These are phyloP conservation scores for Rosa rugosa DNA, from an alignment of 306 rosid genomes.

Conservation along the genomic window DNA sequence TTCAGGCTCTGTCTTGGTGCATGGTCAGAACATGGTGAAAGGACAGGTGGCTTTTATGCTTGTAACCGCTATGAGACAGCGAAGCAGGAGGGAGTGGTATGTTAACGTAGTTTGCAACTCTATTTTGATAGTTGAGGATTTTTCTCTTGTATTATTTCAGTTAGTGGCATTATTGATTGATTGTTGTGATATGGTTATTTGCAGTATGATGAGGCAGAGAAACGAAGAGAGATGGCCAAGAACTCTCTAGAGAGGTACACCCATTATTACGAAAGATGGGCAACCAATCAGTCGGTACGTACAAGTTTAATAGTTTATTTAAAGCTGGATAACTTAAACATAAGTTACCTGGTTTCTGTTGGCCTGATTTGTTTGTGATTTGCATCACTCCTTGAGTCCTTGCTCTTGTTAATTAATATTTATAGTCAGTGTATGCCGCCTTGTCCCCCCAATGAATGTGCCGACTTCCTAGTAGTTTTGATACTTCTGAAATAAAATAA, in stretches of 20 bases:
- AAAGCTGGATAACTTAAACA: neutral
- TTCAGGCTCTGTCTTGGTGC: slow-evolving; percentile 91
- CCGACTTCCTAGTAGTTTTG: neutral
- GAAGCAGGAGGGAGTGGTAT: slow-evolving; percentile 87
- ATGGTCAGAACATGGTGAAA: slow-evolving; percentile 94
- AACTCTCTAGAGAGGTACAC: slow-evolving; percentile 94
- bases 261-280: slow-evolving; percentile 98
- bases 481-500: neutral
- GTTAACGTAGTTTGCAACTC: neutral
- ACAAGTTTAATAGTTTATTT: slow-evolving; percentile 1
- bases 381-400: neutral
- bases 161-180: neutral
- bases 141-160: neutral
- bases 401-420: neutral
- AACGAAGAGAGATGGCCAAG: slow-evolving; percentile 94
- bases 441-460: neutral
- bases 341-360: neutral
- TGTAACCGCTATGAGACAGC: slow-evolving; percentile 94
- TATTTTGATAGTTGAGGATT: neutral
- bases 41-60: slow-evolving; percentile 94
- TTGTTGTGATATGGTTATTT: slow-evolving; percentile 6
- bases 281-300: slow-evolving; percentile 91
- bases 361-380: neutral
- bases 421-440: neutral
- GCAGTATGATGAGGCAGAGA: slow-evolving; percentile 63